Conservation (phyloP, 805 yeast genomes). For the Debaryomyces prosopidis region DNA sequence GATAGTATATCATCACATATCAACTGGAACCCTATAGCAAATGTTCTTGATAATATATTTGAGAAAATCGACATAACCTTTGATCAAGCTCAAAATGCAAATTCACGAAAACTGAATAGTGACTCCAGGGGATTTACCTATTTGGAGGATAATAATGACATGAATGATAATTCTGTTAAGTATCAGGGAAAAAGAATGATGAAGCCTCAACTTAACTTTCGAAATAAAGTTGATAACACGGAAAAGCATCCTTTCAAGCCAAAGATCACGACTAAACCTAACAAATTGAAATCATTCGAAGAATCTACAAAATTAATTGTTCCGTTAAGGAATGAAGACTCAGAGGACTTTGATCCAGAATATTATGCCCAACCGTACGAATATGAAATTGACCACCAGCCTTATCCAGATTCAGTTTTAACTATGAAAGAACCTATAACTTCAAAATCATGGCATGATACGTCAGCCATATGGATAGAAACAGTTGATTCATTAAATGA, state of each 20-base stretch:
- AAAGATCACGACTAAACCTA: conserved; percentile 67
- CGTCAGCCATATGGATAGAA: conserved; percentile 74
- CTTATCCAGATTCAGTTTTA: conserved; percentile 63
- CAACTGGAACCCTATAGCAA: conserved; percentile 64
- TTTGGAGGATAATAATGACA: conserved; percentile 45
- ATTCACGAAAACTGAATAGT: conserved; percentile 10
- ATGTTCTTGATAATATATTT: conserved; percentile 64
- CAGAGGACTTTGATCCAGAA: conserved; percentile 45
- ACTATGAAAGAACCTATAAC: conserved; percentile 42
- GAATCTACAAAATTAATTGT: conserved; percentile 38
- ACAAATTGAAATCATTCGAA: conserved; percentile 58
- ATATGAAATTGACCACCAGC: conserved; percentile 66
- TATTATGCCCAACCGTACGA: conserved; percentile 82
- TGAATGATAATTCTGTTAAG: conserved; percentile 8
- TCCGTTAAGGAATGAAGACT: conserved; percentile 30
- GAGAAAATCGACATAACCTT: conserved; percentile 76
- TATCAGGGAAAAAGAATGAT: conserved; percentile 29
- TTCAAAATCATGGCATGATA: conserved; percentile 63
- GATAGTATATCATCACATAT: conserved; percentile 42
- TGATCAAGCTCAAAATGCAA: conserved; percentile 41
- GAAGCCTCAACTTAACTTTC: conserved; percentile 73
- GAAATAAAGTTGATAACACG: conserved; percentile 61
- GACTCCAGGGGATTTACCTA: conserved; percentile 37
- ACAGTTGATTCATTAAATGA: conserved; percentile 47
- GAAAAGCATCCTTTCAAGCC: conserved; percentile 79